Evolutionary conservation across 148 eudicot genomes (phyloP).

Genomic region (Drosera capensis): DNA sequence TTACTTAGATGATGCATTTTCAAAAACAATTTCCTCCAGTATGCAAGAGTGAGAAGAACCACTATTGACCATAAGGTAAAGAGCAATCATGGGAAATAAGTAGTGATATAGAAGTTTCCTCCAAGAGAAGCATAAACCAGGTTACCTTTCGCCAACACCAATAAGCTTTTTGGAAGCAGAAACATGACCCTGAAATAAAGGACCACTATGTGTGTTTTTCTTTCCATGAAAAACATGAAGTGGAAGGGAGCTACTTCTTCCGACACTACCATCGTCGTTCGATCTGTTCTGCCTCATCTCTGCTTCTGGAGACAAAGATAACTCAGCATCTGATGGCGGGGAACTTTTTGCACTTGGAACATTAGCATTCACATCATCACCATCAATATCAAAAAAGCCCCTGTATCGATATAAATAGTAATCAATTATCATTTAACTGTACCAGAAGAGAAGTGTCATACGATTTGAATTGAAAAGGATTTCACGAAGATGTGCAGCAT

Average conservation of each 20-base stretch:
- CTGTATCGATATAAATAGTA: conserved; percentile 19
- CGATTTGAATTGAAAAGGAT: too few species aligned
- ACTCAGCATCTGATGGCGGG: conserved; percentile 21
- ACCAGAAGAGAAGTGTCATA: too few species aligned
- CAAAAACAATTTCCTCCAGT: too few species aligned
- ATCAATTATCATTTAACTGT: too few species aligned
- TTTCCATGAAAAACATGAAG: conserved; percentile 22
- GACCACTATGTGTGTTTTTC: conserved; percentile 42
- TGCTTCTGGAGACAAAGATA: conserved; percentile 13
- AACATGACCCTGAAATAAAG: conserved; percentile 40
- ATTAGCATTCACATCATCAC: conserved; percentile 27
- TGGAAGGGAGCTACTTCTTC: conserved; percentile 25
- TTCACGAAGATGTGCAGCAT: neutral
- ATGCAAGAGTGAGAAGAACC: too few species aligned
- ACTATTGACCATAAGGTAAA: too few species aligned
- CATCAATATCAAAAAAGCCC: conserved; percentile 79
- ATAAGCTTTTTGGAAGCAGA: conserved; percentile 28
- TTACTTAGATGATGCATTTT: too few species aligned
- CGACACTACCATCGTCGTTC: conserved; percentile 22
- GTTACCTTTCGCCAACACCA: conserved; percentile 54
- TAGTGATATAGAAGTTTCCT: neutral
- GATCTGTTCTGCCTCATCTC: conserved; percentile 28
- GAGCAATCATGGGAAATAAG: neutral
- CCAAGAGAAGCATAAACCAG: neutral
- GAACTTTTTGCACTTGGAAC: conserved; percentile 28